Percentiles rank a stretch among this genome's conserved stretches.
phyloP scores from a whole-genome alignment of 805 yeast species.

The Lipomyces mesembrius region DNA sequence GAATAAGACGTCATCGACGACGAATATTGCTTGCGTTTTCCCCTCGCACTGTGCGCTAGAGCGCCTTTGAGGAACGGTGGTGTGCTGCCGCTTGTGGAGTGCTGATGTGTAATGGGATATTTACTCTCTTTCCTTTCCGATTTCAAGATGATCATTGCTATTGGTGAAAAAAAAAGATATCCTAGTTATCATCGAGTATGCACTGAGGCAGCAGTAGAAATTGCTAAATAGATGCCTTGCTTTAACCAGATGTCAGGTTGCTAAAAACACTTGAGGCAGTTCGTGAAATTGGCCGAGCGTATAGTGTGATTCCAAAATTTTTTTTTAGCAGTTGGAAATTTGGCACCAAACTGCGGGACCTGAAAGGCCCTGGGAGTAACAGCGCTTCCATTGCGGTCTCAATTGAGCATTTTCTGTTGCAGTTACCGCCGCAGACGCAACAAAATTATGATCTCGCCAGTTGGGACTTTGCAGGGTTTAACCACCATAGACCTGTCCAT shows the following conservation, averaged over 20 bases:
- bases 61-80: background rate
- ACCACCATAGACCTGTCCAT: background rate
- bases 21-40: background rate
- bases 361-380: background rate
- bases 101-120: background rate
- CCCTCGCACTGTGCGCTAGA: slow-evolving; percentile 4
- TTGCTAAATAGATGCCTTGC: background rate
- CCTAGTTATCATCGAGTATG: slow-evolving; percentile 29
- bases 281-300: background rate
- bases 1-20: slow-evolving; percentile 10
- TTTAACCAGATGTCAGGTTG: background rate
- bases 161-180: slow-evolving; percentile 8
- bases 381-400: background rate
- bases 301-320: slow-evolving; percentile 15
- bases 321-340: slow-evolving; percentile 27
- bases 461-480: slow-evolving; percentile 4
- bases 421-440: background rate
- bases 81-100: slow-evolving; percentile 1
- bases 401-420: background rate
- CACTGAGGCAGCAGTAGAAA: slow-evolving; percentile 7
- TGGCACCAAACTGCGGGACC: slow-evolving; percentile 3
- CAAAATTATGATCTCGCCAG: background rate
- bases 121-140: slow-evolving; percentile 5
- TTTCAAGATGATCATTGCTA: slow-evolving; percentile 10
- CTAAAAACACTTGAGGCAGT: background rate